Base-by-base conservation (phyloP, 257 asterid species). In the Rehmannia glutinosa region DNA sequence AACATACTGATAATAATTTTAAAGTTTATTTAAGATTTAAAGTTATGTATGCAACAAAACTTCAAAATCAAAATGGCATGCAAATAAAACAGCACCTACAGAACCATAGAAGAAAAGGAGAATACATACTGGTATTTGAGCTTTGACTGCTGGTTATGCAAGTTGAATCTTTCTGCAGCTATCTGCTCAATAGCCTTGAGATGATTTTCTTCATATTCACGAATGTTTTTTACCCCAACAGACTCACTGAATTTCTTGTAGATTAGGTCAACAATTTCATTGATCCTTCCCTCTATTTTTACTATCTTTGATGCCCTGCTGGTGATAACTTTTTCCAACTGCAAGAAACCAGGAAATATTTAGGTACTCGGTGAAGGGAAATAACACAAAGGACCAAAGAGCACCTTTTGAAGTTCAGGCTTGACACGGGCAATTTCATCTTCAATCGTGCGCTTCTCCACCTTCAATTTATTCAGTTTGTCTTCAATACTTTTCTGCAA, bases 131-230 rank as follows among this genome's bases (percentile, higher is more conserved):
- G 99, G 62, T 82, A 91, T 64, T 91, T 91, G 62, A 94, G 86
- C 82, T 94, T 94, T 11, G 99, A 87, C 69, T 87, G 96, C 84
- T 91, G 99, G 80, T 84, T 91, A 74, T 87, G 96, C 79, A 94
- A 78, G 81, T 82, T 80, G 68, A 87, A 89, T 85, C 91, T 87
- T 76, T 91, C 91, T 38, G 96, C 91, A 65, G 96, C 89, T 83
- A 84, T 85, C 67, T 88, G 86, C 78, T 88, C 93, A 62, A 84
- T 84, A 66, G 86, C 97, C 83, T 91, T 91, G 73, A 94, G 97
- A 79, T 94, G 95, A 78, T 87, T 87, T 78, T 91, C 97, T 81
- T 94, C 99, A 75, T 91, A 94, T 81, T 94, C 99, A 43, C 97
- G 96, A 64, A 94, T 91, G 78, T 85, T 91, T 36, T 77, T 82